Evolutionary conservation across 345 rosid genomes (phyloP), one percentile per base, ranked within the genome.

Genomic region (Eucalyptus albens): DNA sequence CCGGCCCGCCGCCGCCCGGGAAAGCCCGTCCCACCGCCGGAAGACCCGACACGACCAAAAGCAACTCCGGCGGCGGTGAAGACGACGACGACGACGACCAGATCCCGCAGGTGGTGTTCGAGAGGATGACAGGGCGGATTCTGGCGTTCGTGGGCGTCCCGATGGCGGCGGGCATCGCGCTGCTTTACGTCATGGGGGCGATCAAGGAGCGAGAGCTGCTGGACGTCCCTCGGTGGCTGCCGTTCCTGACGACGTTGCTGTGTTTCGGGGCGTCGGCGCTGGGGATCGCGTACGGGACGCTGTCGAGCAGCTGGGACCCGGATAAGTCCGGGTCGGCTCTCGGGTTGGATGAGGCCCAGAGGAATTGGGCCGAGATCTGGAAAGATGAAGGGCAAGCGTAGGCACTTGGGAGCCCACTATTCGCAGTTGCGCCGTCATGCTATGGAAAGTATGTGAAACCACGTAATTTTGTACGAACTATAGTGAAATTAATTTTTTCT

Each of bases 341-440:
- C 85, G 99, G 99, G 81, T 40, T 97, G 5, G 94, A 96, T 31
- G 97, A 96, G 90, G 94, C 93, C 60, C 91, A 93, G 89, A 89
- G 89, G 90, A 95, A 97, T 53, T 97, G 99, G 99, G 96, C 87
- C 62, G 98, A 95, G 93, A 93, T 96, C 93, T 96, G 99, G 99
- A 92, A 91, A 62, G 96, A 96, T 86, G 98, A 95, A 19, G 91
- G 91, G 9, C 88, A 89, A 37, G 47, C 88, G 37, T 44, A 86
- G 40, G 50, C 3, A 51, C 4, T 26, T 24, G 87, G 45, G 40
- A 19, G 59, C 59, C 59, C 60, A 16, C 60, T 15, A 85, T 50
- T 29, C 14, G 87, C 15, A 17, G 55, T 5, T 29, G 87, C 33
- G 16, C 5, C 4, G 53, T 49, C 59, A 27, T 7, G 42, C 59